These are phyloP conservation scores for Singerocomus rubriflavus DNA, from an alignment of 1,284 basidiomycete species.

Conservation along the genomic window DNA sequence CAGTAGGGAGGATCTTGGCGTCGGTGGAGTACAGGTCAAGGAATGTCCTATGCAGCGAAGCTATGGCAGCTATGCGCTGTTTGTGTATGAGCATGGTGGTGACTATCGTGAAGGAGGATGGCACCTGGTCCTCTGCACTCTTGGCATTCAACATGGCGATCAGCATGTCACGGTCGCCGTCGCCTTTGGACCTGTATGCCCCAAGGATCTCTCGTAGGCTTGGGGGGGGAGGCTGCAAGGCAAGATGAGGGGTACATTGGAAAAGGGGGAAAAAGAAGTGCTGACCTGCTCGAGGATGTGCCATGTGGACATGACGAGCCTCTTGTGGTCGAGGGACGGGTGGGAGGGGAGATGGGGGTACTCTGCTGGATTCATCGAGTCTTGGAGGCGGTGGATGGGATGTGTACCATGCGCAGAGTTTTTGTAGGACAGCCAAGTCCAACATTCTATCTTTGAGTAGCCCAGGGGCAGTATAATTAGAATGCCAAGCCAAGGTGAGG, in stretches of 20 bases:
- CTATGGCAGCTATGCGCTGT: constrained; percentile 67
- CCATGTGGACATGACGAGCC: constrained; percentile 43
- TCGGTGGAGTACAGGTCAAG: constrained; percentile 56
- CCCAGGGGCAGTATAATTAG: constrained; percentile 31
- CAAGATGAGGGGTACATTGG: constrained; percentile 14
- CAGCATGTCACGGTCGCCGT: constrained; percentile 87
- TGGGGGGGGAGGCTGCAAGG: constrained; percentile 63
- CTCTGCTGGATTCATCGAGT: constrained; percentile 29
- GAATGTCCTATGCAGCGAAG: constrained; percentile 64
- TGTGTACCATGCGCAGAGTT: constrained; percentile 28
- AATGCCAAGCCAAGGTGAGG: constrained; percentile 39
- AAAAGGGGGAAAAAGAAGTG: neutral
- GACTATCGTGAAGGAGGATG: constrained; percentile 4
- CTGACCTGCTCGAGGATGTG: constrained; percentile 48
- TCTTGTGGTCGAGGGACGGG: constrained; percentile 28
- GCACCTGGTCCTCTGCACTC: constrained; percentile 79
- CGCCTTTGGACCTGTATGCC: constrained; percentile 79
- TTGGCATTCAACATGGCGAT: constrained; percentile 87
- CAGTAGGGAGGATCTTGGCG: constrained; percentile 16
- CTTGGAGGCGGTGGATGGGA: constrained; percentile 15
- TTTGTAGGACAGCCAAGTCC: constrained; percentile 38
- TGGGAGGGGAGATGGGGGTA: constrained; percentile 20
- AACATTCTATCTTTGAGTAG: constrained; percentile 39
- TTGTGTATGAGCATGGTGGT: constrained; percentile 11
- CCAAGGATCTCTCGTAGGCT: constrained; percentile 79